Evolutionary conservation across 768 basidiomycete genomes (phyloP), one percentile per base, ranked within the genome.

Genomic region (Hypholoma fasciculare): DNA sequence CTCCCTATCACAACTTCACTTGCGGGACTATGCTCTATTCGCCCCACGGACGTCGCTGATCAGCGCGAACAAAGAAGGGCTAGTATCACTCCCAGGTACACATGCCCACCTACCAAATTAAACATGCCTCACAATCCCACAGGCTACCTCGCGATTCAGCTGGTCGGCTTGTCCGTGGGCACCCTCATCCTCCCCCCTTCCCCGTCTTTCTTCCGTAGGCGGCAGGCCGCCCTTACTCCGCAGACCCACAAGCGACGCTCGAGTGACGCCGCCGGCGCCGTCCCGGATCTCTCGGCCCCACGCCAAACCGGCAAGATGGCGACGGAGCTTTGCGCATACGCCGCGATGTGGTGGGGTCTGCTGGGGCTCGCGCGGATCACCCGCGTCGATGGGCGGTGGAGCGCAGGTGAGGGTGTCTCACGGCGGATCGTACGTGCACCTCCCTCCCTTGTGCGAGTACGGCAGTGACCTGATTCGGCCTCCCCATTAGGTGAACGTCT

Each of bases 61-160:
- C 36, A 86, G 83, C 36, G 81, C 85, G 17, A 98, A 99, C 76
- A 97, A 97, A 67, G 97, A 99, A 70, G 97, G 97, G 0, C 67
- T 99, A 19, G 78, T 89, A 34, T 94, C 92, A 1, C 78, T 96
- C 17, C 71, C 83, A 54, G 93, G 91, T 89, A 54, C 56, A 72
- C 52, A 4, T 20, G 17, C 13, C 4, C 13, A 42, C 12, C 27
- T 23, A 13, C 47, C 38, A 19, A n/a, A 30, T 39, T 7, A 26
- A 19, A 11, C 26, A 9, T 57, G 23, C 2, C 27, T 34, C 1
- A 19, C 19, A 20, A 14, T 20, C n/a, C 36, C 19, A 7, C 37
- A 61, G 96, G 97, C 4, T 98, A 98, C 71, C 80, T 98, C 16
- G 82, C 96, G 0, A 87, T 98, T 61, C 94, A 96, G 66, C 76